Conservation (phyloP, 1,139 yeast genomes). For the Blastobotrys ciferrii region DNA sequence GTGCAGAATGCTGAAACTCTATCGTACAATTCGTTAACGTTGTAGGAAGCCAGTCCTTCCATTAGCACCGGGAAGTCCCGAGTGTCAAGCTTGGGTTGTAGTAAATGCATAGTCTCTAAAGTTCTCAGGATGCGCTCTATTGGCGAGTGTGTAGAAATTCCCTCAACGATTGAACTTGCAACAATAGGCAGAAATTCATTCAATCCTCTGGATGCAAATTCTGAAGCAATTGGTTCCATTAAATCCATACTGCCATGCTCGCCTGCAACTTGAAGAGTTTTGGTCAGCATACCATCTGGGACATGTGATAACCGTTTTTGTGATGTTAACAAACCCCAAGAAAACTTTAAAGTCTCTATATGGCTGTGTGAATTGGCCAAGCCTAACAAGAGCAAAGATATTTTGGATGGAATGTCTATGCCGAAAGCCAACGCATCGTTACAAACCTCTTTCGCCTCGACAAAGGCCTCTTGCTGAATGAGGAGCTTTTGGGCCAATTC, state of each 20-base stretch:
- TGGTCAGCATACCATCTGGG: neutral
- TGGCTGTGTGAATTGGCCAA: neutral
- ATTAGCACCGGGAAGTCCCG: constrained; percentile 6
- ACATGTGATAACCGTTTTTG: neutral
- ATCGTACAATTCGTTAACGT: constrained; percentile 8
- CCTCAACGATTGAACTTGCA: neutral
- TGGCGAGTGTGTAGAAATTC: neutral
- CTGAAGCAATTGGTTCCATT: neutral
- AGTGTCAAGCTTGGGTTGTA: constrained; percentile 8
- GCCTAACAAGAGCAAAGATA: neutral
- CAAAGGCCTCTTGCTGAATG: neutral
- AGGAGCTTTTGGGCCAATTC: neutral
- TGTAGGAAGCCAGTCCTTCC: neutral
- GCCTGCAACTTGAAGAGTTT: constrained; percentile 2
- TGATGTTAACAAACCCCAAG: too few relatives aligned
- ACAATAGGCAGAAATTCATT: neutral
- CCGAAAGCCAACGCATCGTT: neutral
- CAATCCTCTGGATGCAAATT: neutral
- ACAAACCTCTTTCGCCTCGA: neutral
- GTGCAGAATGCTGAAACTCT: constrained; percentile 6
- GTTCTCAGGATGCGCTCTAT: neutral
- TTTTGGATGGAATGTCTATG: neutral
- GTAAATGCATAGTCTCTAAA: neutral
- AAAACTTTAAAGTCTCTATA: neutral
- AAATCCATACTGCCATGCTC: neutral